Conservation (phyloP, 2,329 filamentous ascomycete genomes). For the Byssothecium circinans region DNA sequence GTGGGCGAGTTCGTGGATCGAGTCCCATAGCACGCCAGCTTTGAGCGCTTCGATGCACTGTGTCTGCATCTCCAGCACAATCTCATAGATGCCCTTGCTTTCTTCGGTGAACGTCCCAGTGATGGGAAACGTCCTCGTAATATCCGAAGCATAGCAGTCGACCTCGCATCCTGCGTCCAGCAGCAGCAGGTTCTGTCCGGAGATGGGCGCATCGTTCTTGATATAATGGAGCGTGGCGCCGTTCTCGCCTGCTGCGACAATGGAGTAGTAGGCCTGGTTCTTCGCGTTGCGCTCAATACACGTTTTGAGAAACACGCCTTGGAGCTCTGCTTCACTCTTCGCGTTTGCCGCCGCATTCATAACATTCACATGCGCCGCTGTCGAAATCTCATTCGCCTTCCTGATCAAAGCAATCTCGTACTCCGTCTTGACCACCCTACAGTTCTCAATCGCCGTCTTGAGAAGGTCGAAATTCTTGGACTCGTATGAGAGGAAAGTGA, state of each 20-base stretch:
- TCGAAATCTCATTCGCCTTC: conserved; percentile 78
- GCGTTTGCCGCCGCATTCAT: conserved; percentile 64
- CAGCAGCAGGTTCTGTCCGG: conserved; percentile 74
- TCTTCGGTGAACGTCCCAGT: conserved; percentile 55
- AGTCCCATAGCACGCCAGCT: conserved; percentile 76
- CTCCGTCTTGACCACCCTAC: conserved; percentile 79
- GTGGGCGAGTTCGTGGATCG: conserved; percentile 79
- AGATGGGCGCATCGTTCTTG: conserved; percentile 47
- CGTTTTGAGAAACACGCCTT: conserved; percentile 75
- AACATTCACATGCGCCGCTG: conserved; percentile 73
- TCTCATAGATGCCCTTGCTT: conserved; percentile 65
- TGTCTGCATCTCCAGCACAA: conserved; percentile 85
- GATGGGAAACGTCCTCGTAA: conserved; percentile 88
- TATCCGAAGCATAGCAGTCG: conserved; percentile 56
- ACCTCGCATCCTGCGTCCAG: conserved; percentile 74
- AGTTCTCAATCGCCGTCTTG: conserved; percentile 72
- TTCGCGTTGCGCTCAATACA: conserved; percentile 75
- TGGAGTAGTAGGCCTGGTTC: conserved; percentile 85
- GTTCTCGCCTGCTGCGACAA: conserved; percentile 77
- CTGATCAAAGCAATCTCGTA: conserved; percentile 83
- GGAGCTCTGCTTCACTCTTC: conserved; percentile 78
- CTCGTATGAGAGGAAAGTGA: conserved; percentile 72
- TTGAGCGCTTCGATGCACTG: conserved; percentile 73
- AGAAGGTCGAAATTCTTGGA: conserved; percentile 60
- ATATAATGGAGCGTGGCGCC: conserved; percentile 89